phyloP scores from a whole-genome alignment of 2,329 filamentous ascomycete species.

The Pseudogymnoascus sp. region DNA sequence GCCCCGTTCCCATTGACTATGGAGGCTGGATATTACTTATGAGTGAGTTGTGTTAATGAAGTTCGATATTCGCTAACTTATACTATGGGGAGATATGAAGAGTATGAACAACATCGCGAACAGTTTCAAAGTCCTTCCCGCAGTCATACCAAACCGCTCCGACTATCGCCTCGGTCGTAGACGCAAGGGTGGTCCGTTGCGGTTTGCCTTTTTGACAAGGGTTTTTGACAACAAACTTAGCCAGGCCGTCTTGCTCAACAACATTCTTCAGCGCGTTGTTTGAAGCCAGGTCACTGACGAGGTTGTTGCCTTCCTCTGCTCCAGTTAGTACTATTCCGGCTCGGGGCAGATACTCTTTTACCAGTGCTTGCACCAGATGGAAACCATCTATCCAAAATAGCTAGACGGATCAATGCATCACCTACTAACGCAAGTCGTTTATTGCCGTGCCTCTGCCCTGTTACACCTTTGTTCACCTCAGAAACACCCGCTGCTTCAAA shows the following conservation, averaged over 20 bases:
- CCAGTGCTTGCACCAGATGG: not conserved
- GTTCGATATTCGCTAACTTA: not conserved
- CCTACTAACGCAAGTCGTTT: not conserved
- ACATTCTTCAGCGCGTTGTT: not conserved
- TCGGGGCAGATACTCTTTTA: not conserved
- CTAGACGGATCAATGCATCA: not conserved
- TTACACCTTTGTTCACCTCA: not conserved
- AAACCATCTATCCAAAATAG: not conserved
- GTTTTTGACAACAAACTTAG: not conserved
- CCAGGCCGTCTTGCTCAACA: not conserved
- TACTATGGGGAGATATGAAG: not conserved
- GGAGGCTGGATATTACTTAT: too few species aligned
- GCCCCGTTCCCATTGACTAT: too few species aligned
- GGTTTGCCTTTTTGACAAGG: not conserved
- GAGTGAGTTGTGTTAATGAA: too few species aligned
- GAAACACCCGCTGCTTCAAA: not conserved
- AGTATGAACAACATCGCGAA: not conserved
- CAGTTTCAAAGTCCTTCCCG: not conserved
- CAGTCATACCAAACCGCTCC: not conserved
- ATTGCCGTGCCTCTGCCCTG: not conserved
- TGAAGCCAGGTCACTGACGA: not conserved
- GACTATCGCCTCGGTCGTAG: not conserved
- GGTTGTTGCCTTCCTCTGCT: not conserved
- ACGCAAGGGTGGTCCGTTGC: not conserved
- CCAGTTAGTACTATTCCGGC: not conserved